Base-by-base conservation (phyloP, 2,329 filamentous ascomycete genomes). In the Ascochyta pisi region DNA sequence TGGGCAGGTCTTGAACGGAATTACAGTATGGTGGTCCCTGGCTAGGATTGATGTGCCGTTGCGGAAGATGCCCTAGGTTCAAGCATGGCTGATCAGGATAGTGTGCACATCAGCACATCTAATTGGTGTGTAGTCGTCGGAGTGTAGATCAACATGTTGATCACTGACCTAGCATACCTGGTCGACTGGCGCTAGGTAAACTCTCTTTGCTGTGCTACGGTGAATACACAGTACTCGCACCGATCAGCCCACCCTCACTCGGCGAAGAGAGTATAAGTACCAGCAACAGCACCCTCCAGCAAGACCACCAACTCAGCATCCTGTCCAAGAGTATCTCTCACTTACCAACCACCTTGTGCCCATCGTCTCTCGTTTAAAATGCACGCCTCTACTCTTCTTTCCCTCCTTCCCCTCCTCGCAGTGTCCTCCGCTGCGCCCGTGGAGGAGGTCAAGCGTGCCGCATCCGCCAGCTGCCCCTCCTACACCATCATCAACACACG, bases 401-500 rank as follows among this genome's bases (percentile, higher is more conserved):
- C 57, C 13, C 16, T 50, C 23, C 33, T 61, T 19, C 49, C 60
- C 4, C 49, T 65, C 33, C 33, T 59, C 9, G 42, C 60, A 54
- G 57, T 40, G 15, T 38, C 60, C 16, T 51, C 49, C n/a, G 57
- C 54, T 7, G 61, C 57, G 2, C 56, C 67, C 1, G 37, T 62
- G 0, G 49, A 61, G 4, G 34, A 57, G 1, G 4, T 54, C 40
- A 53, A 56, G 15, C 62, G 60, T 35, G 61, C 64, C 10, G 53
- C 13, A 15, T 59, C 51, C 13, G 10, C 47, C 6, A 29, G 48
- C 24, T 67, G 62, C 50, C 50, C 61, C 0, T 65, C 64, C 4
- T 65, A 65, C 57, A 65, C 65, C 37, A 64, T 67, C 46, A 66
- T 66, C 54, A 63, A 66, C 52, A 67, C 65, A 3, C 65, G 65